Conservation (phyloP, 805 yeast genomes). For the Schwanniomyces polymorphus region DNA sequence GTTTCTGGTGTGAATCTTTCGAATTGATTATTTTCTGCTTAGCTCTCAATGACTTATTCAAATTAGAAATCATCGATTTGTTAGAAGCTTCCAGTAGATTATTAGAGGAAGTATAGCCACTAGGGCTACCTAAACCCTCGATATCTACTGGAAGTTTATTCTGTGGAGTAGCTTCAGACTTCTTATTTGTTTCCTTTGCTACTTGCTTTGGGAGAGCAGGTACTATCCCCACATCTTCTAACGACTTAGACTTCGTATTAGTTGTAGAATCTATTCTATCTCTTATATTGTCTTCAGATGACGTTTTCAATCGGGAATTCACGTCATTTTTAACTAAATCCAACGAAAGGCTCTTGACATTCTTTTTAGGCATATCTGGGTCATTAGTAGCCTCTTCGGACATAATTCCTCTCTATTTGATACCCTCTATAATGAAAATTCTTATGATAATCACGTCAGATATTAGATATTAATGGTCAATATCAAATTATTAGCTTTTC, state of each 20-base stretch:
- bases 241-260: neutral
- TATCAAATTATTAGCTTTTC: no score
- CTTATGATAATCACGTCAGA: neutral
- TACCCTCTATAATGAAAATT: neutral
- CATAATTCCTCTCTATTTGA: neutral
- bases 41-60: slow-evolving; percentile 43
- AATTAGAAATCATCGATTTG: slow-evolving; percentile 34
- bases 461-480: neutral
- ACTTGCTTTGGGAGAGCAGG: neutral
- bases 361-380: slow-evolving; percentile 3
- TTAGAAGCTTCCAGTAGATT: slow-evolving; percentile 10
- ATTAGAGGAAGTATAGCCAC: slow-evolving; percentile 1
- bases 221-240: neutral
- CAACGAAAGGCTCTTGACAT: slow-evolving; percentile 8
- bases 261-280: neutral
- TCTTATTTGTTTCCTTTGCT: neutral
- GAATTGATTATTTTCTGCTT: slow-evolving; percentile 39
- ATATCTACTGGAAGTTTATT: neutral
- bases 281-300: neutral
- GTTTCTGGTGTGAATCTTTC: slow-evolving; percentile 38
- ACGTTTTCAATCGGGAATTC: neutral
- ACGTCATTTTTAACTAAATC: neutral
- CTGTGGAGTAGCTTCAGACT: neutral
- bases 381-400: neutral
- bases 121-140: slow-evolving; percentile 1